Base-by-base conservation (phyloP, 129 eudicot genomes). In the Flaveria robusta region DNA sequence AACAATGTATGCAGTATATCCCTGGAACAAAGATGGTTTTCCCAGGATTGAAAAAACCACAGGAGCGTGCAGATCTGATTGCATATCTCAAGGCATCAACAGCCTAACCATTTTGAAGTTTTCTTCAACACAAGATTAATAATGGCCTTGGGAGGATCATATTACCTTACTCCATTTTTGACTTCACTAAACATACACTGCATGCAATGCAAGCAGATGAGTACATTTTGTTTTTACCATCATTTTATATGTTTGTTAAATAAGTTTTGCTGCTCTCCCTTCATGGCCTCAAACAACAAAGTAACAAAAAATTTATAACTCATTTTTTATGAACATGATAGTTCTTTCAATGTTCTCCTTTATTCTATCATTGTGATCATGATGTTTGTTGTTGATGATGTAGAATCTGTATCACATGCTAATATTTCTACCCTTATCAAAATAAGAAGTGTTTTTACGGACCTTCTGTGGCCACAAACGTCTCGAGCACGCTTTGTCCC, bases 11-110 rank as follows among this genome's bases (percentile, higher is more conserved):
- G 83, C 85, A 87, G 91, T 87, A 87, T 64, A 85, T 87, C 50
- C 91, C 91, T n/a, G 88, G 88, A 67, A 87, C 91, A 31, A 87
- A 87, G 88, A 87, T 87, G 91, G 91, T 87, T 45, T 87, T 87
- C 82, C 91, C 91, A n/a, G 91, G 91, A 58, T 86, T 87, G 77
- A 87, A 87, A 80, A 87, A 87, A 83, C 91, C 91, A 41, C 86
- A 87, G 66, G 91, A 87, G 0, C 91, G 91, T 63, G 77, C 85
- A 14, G 91, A 87, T 76, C 89, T 87, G 52, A 87, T 87, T 79
- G 85, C 91, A 11, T 87, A 87, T 67, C 80, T 87, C 76, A 87
- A 87, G 77, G 75, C 74, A 55, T 76, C 91, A 1, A 87, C 91
- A 4, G 75, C 87, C 0, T 52, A 66, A 78, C 68, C 46, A 22